Base-by-base conservation (phyloP, 805 yeast genomes). In the Torulaspora microellipsoides region DNA sequence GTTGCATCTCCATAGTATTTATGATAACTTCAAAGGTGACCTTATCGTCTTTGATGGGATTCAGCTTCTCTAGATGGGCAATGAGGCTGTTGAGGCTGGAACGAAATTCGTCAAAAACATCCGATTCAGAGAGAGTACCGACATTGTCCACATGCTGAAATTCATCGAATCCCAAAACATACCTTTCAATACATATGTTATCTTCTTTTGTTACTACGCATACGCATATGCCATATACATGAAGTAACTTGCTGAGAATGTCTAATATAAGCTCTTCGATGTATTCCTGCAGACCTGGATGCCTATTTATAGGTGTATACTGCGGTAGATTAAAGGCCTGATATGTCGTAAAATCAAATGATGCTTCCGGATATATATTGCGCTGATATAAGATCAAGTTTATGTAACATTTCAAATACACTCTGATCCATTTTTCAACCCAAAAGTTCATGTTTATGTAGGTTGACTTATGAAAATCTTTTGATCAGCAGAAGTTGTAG, bases 221-320 rank as follows among this genome's bases (percentile, higher is more conserved):
- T 3, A 63, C 35, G 15, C 52, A 48, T 12, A 63, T 13, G 12
- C 55, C 48, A 38, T 56, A 52, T 1, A 59, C 36, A 35, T 60
- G 57, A 2, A 42, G 29, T 8, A 63, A 27, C 41, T 61, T 63
- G 8, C 40, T 31, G 7, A 64, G 12, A 5, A 62, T 13, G 42
- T 65, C 64, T 2, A 40, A 36, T 1, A 65, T 53, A 12, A 70
- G 52, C 13, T 60, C 62, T 32, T 63, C 67, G 6, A 73, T 52
- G 45, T 73, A 73, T 4, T 53, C 42, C 15, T 60, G 61, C n/a
- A 75, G 67, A 1, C 53, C 66, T 0, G 78, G 78, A 49, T 76
- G 78, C 46, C 81, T 60, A 38, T 66, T 69, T 30, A 68, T 64
- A 10, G 75, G 73, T 0, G 72, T 62, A 31, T 59, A 61, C 17